Evolutionary conservation across 2,329 filamentous ascomycete genomes (phyloP).

Genomic region (Microascus cirrosus): DNA sequence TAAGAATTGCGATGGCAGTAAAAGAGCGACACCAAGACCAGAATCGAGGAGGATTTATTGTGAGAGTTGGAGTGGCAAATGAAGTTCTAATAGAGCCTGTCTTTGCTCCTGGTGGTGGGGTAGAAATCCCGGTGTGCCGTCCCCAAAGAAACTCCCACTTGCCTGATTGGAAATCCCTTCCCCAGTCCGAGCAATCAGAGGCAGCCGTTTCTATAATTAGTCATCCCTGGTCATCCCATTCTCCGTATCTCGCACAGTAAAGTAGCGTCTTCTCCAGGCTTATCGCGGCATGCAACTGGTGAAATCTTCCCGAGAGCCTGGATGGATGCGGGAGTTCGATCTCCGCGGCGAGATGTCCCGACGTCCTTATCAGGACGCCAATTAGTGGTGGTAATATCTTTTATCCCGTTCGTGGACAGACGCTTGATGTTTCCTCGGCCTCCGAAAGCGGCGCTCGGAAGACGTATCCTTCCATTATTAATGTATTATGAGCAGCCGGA

Average conservation of each 20-base stretch:
- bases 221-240: background rate
- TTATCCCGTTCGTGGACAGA: background rate
- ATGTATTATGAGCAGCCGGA: background rate
- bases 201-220: background rate
- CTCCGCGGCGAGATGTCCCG: background rate
- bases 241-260: background rate
- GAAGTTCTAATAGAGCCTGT: background rate
- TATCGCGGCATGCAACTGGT: no score
- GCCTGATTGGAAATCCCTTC: background rate
- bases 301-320: background rate
- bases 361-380: background rate
- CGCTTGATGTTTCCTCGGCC: background rate
- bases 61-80: no score
- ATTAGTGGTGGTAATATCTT: background rate
- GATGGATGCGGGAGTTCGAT: background rate
- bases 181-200: conserved; percentile 1
- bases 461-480: background rate
- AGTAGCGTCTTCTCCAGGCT: no score
- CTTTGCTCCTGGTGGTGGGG: background rate
- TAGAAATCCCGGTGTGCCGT: background rate
- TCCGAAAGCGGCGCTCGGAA: background rate
- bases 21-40: no score
- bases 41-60: no score
- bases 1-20: no score
- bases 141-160: background rate